These are phyloP conservation scores for Ricinus communis DNA, from an alignment of 345 rosid species.

Conservation along the genomic window DNA sequence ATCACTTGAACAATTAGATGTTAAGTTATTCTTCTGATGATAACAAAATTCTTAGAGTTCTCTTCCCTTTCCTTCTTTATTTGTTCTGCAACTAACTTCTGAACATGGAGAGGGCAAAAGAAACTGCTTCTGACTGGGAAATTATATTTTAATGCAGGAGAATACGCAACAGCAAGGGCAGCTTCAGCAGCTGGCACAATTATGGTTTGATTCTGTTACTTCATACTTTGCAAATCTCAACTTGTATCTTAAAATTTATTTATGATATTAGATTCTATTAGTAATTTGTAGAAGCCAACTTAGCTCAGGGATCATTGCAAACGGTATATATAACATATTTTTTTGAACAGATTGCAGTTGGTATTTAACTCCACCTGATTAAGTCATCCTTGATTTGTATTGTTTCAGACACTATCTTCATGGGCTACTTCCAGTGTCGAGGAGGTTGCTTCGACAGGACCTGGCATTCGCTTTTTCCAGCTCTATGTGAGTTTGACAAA, in stretches of 20 bases:
- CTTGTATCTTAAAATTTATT: background rate
- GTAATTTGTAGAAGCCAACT: too few species aligned
- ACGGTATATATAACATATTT: too few species aligned
- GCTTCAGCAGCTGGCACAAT: slow-evolving; percentile 84
- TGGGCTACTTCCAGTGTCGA: slow-evolving; percentile 95
- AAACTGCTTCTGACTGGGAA: slow-evolving; percentile 14
- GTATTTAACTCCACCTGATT: background rate
- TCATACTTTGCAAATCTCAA: background rate
- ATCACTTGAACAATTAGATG: background rate
- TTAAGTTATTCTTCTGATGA: background rate
- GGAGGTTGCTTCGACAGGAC: slow-evolving; percentile 94
- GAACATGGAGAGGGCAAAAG: background rate
- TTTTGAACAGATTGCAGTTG: too few species aligned
- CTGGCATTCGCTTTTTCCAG: slow-evolving; percentile 91
- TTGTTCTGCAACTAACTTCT: background rate
- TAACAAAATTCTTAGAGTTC: too few species aligned
- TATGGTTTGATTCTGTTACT: slow-evolving; percentile 58
- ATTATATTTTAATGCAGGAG: slow-evolving; percentile 54
- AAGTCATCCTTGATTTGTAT: slow-evolving; percentile 12
- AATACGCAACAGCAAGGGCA: slow-evolving; percentile 91
- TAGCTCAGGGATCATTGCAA: background rate
- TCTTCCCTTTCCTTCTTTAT: too few species aligned
- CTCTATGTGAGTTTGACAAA: slow-evolving; percentile 68
- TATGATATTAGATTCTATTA: background rate
- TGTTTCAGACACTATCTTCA: slow-evolving; percentile 75